A percentile compares a stretch with the other conserved stretches of the same genome.
Conservation (phyloP, 1,284 basidiomycete genomes). For the Taiwanofungus camphoratus region DNA sequence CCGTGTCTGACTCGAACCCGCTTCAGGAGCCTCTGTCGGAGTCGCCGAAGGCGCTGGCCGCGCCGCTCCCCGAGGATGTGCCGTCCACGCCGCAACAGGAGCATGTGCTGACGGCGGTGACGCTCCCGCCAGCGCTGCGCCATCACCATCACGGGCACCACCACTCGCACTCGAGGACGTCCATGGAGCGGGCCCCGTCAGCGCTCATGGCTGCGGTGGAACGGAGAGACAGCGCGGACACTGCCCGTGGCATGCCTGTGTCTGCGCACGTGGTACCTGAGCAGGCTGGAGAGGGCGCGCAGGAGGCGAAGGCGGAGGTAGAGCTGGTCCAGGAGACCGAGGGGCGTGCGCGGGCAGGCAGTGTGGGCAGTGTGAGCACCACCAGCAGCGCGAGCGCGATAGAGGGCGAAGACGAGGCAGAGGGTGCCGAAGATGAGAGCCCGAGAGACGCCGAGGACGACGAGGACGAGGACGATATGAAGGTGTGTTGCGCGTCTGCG, state of each 20-base stretch:
- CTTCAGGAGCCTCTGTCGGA: conserved; percentile 1
- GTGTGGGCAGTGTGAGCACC: background rate
- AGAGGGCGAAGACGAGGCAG: conserved; percentile 14
- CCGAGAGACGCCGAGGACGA: conserved; percentile 16
- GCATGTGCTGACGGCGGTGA: conserved; percentile 24
- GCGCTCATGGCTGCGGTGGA: conserved; percentile 12
- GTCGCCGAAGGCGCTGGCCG: conserved; percentile 6
- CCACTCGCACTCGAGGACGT: conserved; percentile 10
- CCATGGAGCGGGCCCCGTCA: conserved; percentile 7
- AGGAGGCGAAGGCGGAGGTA: conserved; percentile 1
- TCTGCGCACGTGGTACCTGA: conserved; percentile 1
- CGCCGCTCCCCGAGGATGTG: conserved; percentile 7
- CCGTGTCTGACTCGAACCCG: conserved; percentile 1
- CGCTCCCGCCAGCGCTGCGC: conserved; percentile 16
- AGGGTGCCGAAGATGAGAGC: conserved; percentile 16
- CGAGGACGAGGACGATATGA: conserved; percentile 16
- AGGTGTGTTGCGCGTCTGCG: conserved; percentile 13
- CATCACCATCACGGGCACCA: conserved; percentile 14
- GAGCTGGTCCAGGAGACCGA: background rate
- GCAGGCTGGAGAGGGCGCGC: conserved; percentile 2
- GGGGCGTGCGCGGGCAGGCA: background rate
- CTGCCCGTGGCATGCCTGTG: conserved; percentile 18
- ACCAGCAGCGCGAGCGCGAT: conserved; percentile 10
- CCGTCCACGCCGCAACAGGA: conserved; percentile 7
- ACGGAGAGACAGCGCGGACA: conserved; percentile 23